A percentile compares a stretch with the other conserved stretches of the same genome.
These are phyloP conservation scores for Crithidia expoeki DNA, from an alignment of 208 protist genomes.

Conservation along the genomic window DNA sequence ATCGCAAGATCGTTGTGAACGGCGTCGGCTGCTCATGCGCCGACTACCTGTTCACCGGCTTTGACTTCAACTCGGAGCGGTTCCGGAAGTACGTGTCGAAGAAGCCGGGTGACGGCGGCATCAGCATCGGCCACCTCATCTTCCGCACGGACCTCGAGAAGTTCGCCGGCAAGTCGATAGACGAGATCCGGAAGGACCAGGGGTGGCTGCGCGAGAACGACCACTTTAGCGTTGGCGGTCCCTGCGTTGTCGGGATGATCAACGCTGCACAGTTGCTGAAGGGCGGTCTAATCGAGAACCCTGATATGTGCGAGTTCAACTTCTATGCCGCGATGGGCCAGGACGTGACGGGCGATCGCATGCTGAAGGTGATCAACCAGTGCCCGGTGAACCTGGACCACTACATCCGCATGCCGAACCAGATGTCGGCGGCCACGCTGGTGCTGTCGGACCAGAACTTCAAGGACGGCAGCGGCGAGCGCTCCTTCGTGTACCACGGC, in stretches of 20 bases:
- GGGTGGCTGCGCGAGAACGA: slow-evolving; percentile 39
- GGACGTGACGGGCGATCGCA: slow-evolving; percentile 28
- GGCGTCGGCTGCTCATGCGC: slow-evolving; percentile 32
- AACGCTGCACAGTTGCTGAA: slow-evolving; percentile 45
- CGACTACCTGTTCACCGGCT: slow-evolving; percentile 39
- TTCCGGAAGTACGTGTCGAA: slow-evolving; percentile 37
- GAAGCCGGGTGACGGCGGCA: slow-evolving; percentile 30
- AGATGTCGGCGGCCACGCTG: slow-evolving; percentile 32
- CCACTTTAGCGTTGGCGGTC: slow-evolving; percentile 36
- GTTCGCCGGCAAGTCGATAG: slow-evolving; percentile 35
- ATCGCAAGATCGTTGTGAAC: slow-evolving; percentile 30
- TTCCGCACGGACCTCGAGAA: slow-evolving; percentile 29
- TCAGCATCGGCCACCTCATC: slow-evolving; percentile 39
- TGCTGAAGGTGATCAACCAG: slow-evolving; percentile 29
- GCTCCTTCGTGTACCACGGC: slow-evolving; percentile 37
- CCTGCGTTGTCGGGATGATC: slow-evolving; percentile 37
- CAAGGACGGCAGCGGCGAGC: slow-evolving; percentile 40
- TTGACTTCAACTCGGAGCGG: slow-evolving; percentile 25
- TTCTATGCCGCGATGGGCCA: slow-evolving; percentile 39
- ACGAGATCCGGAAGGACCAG: slow-evolving; percentile 33
- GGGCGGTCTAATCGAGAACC: slow-evolving; percentile 13
- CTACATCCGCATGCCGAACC: slow-evolving; percentile 13
- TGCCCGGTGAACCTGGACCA: slow-evolving; percentile 22
- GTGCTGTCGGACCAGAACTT: slow-evolving; percentile 38
- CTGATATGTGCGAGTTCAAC: slow-evolving; percentile 29